These are phyloP conservation scores for Cytospora piceicola DNA, from an alignment of 2,329 filamentous ascomycete species.

Conservation along the genomic window DNA sequence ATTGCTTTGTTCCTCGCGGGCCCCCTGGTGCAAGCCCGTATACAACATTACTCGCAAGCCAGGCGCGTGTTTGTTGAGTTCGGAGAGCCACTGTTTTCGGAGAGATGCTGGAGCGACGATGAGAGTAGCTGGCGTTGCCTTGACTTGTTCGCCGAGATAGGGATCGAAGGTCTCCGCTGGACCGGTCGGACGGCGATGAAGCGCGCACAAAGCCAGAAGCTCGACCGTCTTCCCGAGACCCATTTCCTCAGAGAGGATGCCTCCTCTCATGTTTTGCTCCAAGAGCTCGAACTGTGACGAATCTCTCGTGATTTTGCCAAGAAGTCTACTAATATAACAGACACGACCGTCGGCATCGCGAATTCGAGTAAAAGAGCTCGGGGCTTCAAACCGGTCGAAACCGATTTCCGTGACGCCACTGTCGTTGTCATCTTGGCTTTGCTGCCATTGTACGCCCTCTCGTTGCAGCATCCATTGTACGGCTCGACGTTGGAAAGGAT, in stretches of 20 bases:
- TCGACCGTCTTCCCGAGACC: conserved; percentile 82
- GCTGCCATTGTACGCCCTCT: conserved; percentile 62
- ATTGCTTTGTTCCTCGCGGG: conserved; percentile 43
- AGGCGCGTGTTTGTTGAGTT: conserved; percentile 63
- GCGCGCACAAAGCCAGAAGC: conserved; percentile 69
- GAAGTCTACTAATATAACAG: conserved; percentile 58
- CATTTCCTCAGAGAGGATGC: conserved; percentile 81
- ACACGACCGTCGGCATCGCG: conserved; percentile 50
- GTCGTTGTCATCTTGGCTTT: conserved; percentile 28
- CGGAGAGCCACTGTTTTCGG: conserved; percentile 63
- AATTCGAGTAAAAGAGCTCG: conserved; percentile 49
- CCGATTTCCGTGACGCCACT: conserved; percentile 36
- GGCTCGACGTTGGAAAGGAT: conserved; percentile 73
- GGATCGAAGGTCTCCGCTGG: conserved; percentile 39
- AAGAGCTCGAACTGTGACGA: conserved; percentile 46
- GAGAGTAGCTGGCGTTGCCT: conserved; percentile 58
- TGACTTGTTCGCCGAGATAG: conserved; percentile 49
- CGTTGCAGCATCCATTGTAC: conserved; percentile 71
- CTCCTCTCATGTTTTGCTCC: conserved; percentile 54
- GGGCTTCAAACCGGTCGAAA: conserved; percentile 33
- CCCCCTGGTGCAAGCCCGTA: conserved; percentile 46
- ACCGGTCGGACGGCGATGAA: conserved; percentile 54
- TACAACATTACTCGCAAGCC: conserved; percentile 60
- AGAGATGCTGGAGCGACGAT: conserved; percentile 64
- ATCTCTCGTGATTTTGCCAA: conserved; percentile 61